Evolutionary conservation across 1,284 basidiomycete genomes (phyloP).

Genomic region (Boletus calvinii): DNA sequence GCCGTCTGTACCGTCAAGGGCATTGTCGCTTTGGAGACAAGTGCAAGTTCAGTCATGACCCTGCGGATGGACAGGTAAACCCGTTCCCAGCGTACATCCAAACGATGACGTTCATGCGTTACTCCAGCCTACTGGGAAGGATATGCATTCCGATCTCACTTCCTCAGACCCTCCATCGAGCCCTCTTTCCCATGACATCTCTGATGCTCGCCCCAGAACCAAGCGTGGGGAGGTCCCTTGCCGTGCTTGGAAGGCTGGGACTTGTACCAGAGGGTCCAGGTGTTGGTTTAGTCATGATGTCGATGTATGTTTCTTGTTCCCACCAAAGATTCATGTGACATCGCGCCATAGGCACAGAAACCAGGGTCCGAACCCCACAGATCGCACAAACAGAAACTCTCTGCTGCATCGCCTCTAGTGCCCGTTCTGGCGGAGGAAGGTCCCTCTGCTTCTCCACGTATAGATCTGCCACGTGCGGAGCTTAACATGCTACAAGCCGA

Average conservation of each 20-base stretch:
- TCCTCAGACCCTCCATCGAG: background rate
- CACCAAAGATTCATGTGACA: background rate
- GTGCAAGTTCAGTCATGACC: slow-evolving; percentile 26
- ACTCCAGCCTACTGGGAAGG: slow-evolving; percentile 1
- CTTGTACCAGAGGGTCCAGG: slow-evolving; percentile 29
- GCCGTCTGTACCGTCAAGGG: slow-evolving; percentile 24
- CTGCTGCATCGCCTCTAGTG: background rate
- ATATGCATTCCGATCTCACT: background rate
- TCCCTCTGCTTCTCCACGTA: background rate
- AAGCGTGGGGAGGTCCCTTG: slow-evolving; percentile 26
- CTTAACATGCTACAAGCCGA: background rate
- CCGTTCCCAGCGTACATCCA: background rate
- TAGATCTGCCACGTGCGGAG: background rate
- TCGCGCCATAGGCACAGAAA: slow-evolving; percentile 3
- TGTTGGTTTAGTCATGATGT: slow-evolving; percentile 28
- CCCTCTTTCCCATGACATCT: slow-evolving; percentile 2
- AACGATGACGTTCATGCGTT: background rate
- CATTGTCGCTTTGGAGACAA: slow-evolving; percentile 26
- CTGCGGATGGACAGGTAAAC: slow-evolving; percentile 9
- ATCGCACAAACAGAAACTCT: background rate
- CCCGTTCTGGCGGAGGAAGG: background rate
- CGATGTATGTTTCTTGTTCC: slow-evolving; percentile 22
- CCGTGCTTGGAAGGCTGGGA: slow-evolving; percentile 33
- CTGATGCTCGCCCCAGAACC: slow-evolving; percentile 19
- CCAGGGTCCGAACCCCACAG: background rate